Evolutionary conservation across 2,329 filamentous ascomycete genomes (phyloP).

Genomic region (Penicillium sp.): DNA sequence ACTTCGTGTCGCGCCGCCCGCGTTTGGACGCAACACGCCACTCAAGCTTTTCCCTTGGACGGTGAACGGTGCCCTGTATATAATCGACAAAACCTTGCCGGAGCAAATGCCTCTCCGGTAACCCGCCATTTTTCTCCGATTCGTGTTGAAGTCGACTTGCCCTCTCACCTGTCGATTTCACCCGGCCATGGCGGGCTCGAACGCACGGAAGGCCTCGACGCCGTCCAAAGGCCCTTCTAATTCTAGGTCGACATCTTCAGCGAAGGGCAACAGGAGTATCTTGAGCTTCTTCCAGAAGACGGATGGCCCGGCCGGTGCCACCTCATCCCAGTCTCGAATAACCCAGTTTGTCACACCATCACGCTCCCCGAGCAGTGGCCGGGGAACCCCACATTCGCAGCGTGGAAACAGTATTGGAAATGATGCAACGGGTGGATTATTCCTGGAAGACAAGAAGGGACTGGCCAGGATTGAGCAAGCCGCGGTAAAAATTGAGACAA

Average conservation of each 20-base stretch:
- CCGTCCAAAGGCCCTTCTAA: slow-evolving; percentile 17
- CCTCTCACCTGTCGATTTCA: not conserved
- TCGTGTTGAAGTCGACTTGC: not conserved
- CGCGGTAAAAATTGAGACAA: not conserved
- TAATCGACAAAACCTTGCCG: not conserved
- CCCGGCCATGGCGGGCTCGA: slow-evolving; percentile 23
- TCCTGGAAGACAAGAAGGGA: slow-evolving; percentile 34
- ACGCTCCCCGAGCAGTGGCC: slow-evolving; percentile 26
- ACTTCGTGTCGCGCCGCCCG: slow-evolving; percentile 23
- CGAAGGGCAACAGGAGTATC: slow-evolving; percentile 57
- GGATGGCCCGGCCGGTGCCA: slow-evolving; percentile 50
- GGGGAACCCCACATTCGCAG: slow-evolving; percentile 20
- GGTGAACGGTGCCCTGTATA: slow-evolving; percentile 12
- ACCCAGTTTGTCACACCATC: slow-evolving; percentile 34
- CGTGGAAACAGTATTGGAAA: slow-evolving; percentile 8
- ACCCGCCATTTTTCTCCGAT: not conserved
- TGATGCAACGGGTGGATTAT: slow-evolving; percentile 26
- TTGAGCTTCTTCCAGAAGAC: slow-evolving; percentile 70
- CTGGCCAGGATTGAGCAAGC: slow-evolving; percentile 6
- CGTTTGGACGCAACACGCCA: slow-evolving; percentile 11
- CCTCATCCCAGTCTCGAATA: slow-evolving; percentile 51
- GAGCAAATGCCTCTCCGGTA: not conserved
- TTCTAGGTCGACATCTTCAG: slow-evolving; percentile 11
- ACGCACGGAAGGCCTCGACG: slow-evolving; percentile 23
- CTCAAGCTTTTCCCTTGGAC: slow-evolving; percentile 1